phyloP scores from a whole-genome alignment of 2,329 filamentous ascomycete genomes.

The Trichoderma lentiforme region DNA sequence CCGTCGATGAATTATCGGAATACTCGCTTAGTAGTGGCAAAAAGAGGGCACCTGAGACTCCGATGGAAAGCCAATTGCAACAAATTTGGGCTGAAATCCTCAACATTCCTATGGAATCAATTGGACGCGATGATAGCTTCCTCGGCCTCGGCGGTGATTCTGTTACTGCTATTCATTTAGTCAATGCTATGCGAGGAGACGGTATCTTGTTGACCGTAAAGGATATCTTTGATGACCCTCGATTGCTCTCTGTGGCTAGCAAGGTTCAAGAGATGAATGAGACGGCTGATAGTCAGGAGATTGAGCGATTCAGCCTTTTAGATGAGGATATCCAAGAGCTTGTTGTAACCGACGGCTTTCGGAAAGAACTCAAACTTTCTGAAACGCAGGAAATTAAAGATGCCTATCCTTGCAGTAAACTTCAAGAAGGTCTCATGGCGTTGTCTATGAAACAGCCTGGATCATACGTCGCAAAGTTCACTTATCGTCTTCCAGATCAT shows the following conservation, averaged over 20 bases:
- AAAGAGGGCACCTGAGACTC: conserved; percentile 8
- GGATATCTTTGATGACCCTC: conserved; percentile 23
- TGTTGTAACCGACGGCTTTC: not conserved
- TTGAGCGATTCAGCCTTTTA: conserved; percentile 20
- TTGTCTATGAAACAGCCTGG: conserved; percentile 30
- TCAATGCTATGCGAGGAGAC: conserved; percentile 2
- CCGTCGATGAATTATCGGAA: not conserved
- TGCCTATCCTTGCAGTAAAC: conserved; percentile 35
- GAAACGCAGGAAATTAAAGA: conserved; percentile 16
- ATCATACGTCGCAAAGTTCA: conserved; percentile 21
- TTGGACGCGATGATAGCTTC: conserved; percentile 31
- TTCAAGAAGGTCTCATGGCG: conserved; percentile 39
- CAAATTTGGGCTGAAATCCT: conserved; percentile 15
- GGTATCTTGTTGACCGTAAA: conserved; percentile 18
- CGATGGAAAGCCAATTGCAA: conserved; percentile 8
- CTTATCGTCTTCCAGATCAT: conserved; percentile 31
- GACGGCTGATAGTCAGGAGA: not conserved
- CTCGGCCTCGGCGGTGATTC: conserved; percentile 30
- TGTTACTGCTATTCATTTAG: conserved; percentile 25
- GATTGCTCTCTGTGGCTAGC: conserved; percentile 1
- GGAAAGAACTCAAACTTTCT: not conserved
- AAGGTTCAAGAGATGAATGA: not conserved
- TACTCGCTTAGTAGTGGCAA: not conserved
- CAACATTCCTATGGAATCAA: conserved; percentile 18
- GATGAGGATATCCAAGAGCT: conserved; percentile 21